A percentile compares a stretch with the other conserved stretches of the same genome.
These are phyloP conservation scores for Phoma sp. DNA, from an alignment of 2,329 filamentous ascomycete species.

Conservation along the genomic window DNA sequence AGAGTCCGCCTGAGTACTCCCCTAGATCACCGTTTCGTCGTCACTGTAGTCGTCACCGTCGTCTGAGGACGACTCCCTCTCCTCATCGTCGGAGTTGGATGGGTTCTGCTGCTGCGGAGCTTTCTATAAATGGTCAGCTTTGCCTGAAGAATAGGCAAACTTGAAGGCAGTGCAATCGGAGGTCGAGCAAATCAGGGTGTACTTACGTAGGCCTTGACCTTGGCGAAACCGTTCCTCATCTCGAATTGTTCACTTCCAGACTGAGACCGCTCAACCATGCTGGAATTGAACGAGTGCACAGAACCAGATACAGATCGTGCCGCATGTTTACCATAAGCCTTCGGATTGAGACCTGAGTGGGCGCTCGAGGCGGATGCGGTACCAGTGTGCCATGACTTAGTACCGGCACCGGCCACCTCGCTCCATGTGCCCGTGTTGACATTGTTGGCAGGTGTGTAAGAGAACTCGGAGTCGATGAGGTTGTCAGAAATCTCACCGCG, in stretches of 20 bases:
- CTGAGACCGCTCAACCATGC: conserved; percentile 34
- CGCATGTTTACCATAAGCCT: conserved; percentile 28
- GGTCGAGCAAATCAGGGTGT: not conserved
- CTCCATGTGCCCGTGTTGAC: conserved; percentile 15
- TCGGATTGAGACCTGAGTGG: conserved; percentile 28
- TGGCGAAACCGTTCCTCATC: conserved; percentile 33
- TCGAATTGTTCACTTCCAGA: conserved; percentile 3
- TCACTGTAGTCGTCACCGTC: conserved; percentile 46
- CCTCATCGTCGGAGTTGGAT: conserved; percentile 37
- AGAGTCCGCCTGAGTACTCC: not conserved
- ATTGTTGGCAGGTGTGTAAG: conserved; percentile 9
- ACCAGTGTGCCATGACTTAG: conserved; percentile 36
- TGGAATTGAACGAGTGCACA: conserved; percentile 31
- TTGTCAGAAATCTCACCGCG: conserved; percentile 15
- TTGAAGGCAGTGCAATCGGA: not conserved
- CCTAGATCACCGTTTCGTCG: conserved; percentile 29
- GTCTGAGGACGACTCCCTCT: conserved; percentile 52
- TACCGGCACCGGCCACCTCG: conserved; percentile 18
- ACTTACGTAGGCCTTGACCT: conserved; percentile 42
- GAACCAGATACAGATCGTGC: conserved; percentile 24
- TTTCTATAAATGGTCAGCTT: conserved; percentile 37
- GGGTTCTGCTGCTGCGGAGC: conserved; percentile 32
- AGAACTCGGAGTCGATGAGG: conserved; percentile 33
- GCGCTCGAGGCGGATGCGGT: conserved; percentile 18
- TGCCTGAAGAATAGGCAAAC: conserved; percentile 19